Conservation (phyloP, 352 stramenopile genomes). For the Pythium rhizo-oryzae region DNA sequence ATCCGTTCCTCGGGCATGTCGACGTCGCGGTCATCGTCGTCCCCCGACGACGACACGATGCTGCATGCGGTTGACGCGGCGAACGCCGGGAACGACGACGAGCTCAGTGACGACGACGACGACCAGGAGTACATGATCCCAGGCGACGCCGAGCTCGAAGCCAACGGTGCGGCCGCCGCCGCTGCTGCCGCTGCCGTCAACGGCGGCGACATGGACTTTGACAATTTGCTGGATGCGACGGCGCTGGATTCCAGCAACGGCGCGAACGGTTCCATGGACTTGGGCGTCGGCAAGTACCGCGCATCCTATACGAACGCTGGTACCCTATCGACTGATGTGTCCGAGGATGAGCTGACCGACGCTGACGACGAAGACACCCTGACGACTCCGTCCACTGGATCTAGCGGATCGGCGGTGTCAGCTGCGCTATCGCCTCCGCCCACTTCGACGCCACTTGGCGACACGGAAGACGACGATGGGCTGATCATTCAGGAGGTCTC, state of each 20-base stretch:
- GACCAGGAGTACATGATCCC: slow-evolving; percentile 29
- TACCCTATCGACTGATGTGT: slow-evolving; percentile 14
- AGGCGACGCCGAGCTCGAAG: slow-evolving; percentile 30
- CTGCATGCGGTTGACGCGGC: slow-evolving; percentile 4
- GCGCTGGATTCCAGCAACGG: slow-evolving; percentile 24
- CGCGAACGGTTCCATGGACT: slow-evolving; percentile 23
- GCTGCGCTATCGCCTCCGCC: neutral
- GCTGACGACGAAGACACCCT: slow-evolving; percentile 21
- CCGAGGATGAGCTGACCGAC: slow-evolving; percentile 27
- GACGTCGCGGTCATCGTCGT: slow-evolving; percentile 31
- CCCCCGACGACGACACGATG: slow-evolving; percentile 15
- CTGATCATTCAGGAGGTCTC: slow-evolving; percentile 52
- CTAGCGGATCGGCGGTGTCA: neutral
- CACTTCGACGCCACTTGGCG: neutral
- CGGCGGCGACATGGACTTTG: slow-evolving; percentile 33
- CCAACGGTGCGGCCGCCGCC: slow-evolving; percentile 1
- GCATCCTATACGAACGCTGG: slow-evolving; percentile 34
- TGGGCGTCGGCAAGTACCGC: slow-evolving; percentile 60
- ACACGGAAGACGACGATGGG: slow-evolving; percentile 3
- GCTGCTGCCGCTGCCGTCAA: slow-evolving; percentile 1
- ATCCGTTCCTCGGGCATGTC: slow-evolving; percentile 40
- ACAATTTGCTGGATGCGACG: slow-evolving; percentile 27
- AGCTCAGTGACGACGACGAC: slow-evolving; percentile 20
- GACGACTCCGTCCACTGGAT: slow-evolving; percentile 31
- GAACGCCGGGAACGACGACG: slow-evolving; percentile 27